Base-by-base conservation (phyloP, 140 eudicot genomes). In the Cichorium intybus region DNA sequence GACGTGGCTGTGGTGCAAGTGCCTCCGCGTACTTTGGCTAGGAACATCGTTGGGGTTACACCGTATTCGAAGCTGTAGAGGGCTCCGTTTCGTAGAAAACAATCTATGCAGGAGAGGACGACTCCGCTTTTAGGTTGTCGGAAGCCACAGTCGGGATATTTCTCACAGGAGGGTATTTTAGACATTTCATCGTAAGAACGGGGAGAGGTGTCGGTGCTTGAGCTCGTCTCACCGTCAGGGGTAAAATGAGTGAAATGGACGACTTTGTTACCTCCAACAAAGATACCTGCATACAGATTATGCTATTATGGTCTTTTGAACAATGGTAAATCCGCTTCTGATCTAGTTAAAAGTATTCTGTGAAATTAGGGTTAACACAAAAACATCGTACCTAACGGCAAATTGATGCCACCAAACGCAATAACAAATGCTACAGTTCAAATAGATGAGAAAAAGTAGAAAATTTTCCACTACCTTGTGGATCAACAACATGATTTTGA, bases 21-120 rank as follows among this genome's bases (percentile, higher is more conserved):
- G 48, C 99, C 99, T n/a, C 99, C 99, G 26, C 99, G 82, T 23
- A 93, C 82, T 80, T 86, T 93, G 54, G 95, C 87, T 2, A 93
- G 78, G 66, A 93, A 93, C 5, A 76, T 71, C 0, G 97, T 84
- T 21, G 97, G 97, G 70, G 68, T 77, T 21, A 86, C 99, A 49
- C 84, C 95, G 22, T 93, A 93, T 56, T 93, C 88, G 24, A 93
- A 93, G 75, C 62, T 62, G 68, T 93, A 86, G 17, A 93, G 90
- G 29, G 95, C 24, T 28, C 99, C 99, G 6, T 69, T 78, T 39
- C 63, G 31, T 16, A 93, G 84, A 56, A 93, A 93, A 83, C 99
- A 93, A 54, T 93, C 95, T 28, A 93, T 79, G 71, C 99, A 93
- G 62, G 99, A 81, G 47, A 93, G 87, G 24, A 84, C 81, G 12